Evolutionary conservation across 768 basidiomycete genomes (phyloP).

Genomic region (Porphyrellus cyaneotinctus): DNA sequence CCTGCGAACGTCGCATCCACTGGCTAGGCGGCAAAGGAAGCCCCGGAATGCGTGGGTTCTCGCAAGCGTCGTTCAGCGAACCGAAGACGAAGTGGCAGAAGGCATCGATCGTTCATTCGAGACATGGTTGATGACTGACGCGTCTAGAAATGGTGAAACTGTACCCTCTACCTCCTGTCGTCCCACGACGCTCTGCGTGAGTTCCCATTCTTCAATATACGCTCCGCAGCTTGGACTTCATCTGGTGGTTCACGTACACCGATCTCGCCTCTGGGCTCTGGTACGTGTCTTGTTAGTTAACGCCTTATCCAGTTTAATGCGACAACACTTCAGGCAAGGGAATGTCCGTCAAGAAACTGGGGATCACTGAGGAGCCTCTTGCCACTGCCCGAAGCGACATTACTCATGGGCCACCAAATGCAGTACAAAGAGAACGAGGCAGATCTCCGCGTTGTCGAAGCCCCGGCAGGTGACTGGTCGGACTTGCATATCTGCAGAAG

Average conservation of each 20-base stretch:
- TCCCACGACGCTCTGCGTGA: not conserved
- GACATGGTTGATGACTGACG: constrained; percentile 1
- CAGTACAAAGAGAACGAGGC: too few species aligned
- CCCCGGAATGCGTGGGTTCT: not conserved
- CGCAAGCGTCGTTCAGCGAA: not conserved
- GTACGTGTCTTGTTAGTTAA: constrained; percentile 3
- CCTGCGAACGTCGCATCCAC: not conserved
- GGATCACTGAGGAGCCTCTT: constrained; percentile 1
- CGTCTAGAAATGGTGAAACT: not conserved
- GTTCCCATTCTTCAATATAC: not conserved
- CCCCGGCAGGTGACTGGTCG: too few species aligned
- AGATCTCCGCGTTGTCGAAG: too few species aligned
- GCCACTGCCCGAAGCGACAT: too few species aligned
- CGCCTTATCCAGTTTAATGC: not conserved
- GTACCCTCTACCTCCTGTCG: not conserved
- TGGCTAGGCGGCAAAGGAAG: constrained; percentile 7
- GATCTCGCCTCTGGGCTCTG: not conserved
- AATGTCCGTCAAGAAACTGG: not conserved
- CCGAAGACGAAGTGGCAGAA: not conserved
- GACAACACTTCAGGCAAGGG: constrained; percentile 1
- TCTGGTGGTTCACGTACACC: not conserved
- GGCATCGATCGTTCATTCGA: not conserved
- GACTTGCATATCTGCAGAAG: too few species aligned
- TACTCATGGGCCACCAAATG: too few species aligned
- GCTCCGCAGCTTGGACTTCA: not conserved